Percentiles rank a stretch among this genome's conserved stretches.
Evolutionary conservation across 805 yeast species (phyloP).

Genomic region (Ogataea dorogensis): DNA sequence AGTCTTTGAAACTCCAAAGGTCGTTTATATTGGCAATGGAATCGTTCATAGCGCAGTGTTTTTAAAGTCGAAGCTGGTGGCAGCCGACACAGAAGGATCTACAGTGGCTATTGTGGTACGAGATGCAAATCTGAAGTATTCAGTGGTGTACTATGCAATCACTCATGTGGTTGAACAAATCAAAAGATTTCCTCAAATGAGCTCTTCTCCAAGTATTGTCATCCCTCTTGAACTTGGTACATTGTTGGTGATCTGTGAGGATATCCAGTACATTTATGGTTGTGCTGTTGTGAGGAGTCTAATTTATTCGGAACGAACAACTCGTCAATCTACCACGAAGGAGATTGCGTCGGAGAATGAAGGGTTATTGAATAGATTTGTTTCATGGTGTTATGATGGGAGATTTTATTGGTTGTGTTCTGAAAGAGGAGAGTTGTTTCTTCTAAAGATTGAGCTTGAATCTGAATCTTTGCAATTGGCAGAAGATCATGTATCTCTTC

Average conservation of each 20-base stretch:
- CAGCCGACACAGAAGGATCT: constrained; percentile 11
- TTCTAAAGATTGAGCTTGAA: constrained; percentile 1
- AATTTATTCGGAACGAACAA: constrained; percentile 2
- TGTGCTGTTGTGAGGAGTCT: constrained; percentile 12
- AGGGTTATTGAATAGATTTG: constrained; percentile 13
- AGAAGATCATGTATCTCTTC: constrained; percentile 3
- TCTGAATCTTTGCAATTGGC: constrained; percentile 7
- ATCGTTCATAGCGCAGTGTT: constrained; percentile 16
- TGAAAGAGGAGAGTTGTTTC: constrained; percentile 10
- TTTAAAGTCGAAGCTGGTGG: constrained; percentile 3
- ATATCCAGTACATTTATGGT: constrained; percentile 19
- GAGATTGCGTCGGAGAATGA: constrained; percentile 11
- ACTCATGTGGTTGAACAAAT: constrained; percentile 4
- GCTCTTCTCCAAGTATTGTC: constrained; percentile 15
- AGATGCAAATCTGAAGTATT: constrained; percentile 19
- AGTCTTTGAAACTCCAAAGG: constrained; percentile 21
- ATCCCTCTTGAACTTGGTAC: constrained; percentile 19
- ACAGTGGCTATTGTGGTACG: constrained; percentile 18
- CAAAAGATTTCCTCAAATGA: constrained; percentile 16
- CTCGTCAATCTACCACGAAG: constrained; percentile 10
- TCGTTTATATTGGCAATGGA: constrained; percentile 16
- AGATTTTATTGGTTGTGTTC: constrained; percentile 7
- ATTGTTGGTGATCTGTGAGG: constrained; percentile 20
- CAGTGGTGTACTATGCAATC: constrained; percentile 17
- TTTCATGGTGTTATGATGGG: constrained; percentile 9